phyloP scores from a whole-genome alignment of 1,139 yeast species.

The Diutina scorzettiae region DNA sequence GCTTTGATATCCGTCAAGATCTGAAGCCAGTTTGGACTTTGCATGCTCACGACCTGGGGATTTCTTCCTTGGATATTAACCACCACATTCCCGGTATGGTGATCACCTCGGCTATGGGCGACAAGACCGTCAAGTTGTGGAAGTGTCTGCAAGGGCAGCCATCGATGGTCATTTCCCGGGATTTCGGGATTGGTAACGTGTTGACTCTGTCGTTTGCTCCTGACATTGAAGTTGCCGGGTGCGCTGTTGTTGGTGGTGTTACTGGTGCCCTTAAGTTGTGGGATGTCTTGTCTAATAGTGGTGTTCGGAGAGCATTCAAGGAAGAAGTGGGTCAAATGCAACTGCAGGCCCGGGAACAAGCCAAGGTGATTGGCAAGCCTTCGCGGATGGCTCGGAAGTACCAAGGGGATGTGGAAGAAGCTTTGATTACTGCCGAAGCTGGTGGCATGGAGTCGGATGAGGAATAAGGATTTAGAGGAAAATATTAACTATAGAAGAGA shows the following conservation, averaged over 20 bases:
- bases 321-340: conserved; percentile 45
- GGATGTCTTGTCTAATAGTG: conserved; percentile 77
- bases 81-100: conserved; percentile 58
- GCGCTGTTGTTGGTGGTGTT: conserved; percentile 81
- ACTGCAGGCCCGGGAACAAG: conserved; percentile 43
- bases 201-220: conserved; percentile 76
- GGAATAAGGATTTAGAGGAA: no score
- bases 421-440: conserved; percentile 48
- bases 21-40: conserved; percentile 81
- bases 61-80: conserved; percentile 71
- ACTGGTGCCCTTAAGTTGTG: conserved; percentile 77
- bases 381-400: conserved; percentile 70
- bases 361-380: conserved; percentile 41
- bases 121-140: conserved; percentile 82
- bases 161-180: conserved; percentile 82
- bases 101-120: conserved; percentile 87
- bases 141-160: conserved; percentile 50
- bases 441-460: conserved; percentile 48
- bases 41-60: conserved; percentile 94
- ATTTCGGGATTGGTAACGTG: conserved; percentile 91
- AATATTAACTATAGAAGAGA: no score
- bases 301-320: conserved; percentile 63
- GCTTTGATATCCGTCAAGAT: conserved; percentile 71
- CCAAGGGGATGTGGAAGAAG: conserved; percentile 35
- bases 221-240: conserved; percentile 79